These are phyloP conservation scores for Aspergillus proliferans DNA, from an alignment of 2,329 filamentous ascomycete genomes.

Conservation along the genomic window DNA sequence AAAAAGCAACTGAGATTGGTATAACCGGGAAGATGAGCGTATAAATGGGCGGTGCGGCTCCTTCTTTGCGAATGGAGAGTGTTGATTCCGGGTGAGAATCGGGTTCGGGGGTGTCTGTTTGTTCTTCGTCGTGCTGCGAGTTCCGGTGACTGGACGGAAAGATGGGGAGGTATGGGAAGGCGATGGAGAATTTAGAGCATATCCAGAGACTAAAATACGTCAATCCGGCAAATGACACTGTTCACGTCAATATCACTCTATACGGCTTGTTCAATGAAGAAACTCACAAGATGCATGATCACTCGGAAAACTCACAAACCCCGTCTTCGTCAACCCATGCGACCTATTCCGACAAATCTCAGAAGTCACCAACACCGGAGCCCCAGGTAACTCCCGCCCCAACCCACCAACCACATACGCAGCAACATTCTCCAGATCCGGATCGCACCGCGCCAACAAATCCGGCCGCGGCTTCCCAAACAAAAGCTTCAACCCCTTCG, in stretches of 20 bases:
- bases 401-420: conserved; percentile 60
- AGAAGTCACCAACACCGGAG: conserved; percentile 66
- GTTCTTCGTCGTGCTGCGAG: conserved; percentile 15
- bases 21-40: conserved; percentile 64
- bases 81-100: neutral
- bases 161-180: conserved; percentile 37
- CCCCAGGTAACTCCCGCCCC: conserved; percentile 43
- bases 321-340: conserved; percentile 62
- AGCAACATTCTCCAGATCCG: conserved; percentile 60
- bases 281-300: conserved; percentile 63
- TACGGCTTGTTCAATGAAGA: neutral
- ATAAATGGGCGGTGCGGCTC: conserved; percentile 76
- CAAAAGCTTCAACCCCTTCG: conserved; percentile 74
- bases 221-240: conserved; percentile 68
- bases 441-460: conserved; percentile 64
- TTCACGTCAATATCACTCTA: conserved; percentile 4
- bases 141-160: conserved; percentile 18
- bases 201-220: conserved; percentile 84
- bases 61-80: conserved; percentile 58
- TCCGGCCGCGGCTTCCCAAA: conserved; percentile 61
- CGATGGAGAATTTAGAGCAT: conserved; percentile 52
- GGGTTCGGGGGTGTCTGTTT: conserved; percentile 4
- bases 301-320: conserved; percentile 77
- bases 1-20: conserved; percentile 69
- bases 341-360: conserved; percentile 63